Base-by-base conservation (phyloP, 2,329 filamentous ascomycete species). In the Colletotrichum sansevieriae region DNA sequence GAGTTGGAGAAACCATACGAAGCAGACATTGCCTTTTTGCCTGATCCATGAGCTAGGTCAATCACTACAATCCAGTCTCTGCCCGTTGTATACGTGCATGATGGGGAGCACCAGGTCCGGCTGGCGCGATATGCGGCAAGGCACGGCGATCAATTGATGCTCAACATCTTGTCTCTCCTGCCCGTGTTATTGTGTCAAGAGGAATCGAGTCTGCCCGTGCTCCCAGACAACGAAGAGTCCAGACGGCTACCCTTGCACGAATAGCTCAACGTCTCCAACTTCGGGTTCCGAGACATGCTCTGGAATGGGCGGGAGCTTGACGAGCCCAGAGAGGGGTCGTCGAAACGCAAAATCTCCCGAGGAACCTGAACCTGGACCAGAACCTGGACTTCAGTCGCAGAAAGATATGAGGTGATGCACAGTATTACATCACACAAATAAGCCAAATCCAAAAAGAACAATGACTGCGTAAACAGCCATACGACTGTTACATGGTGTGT, bases 1-100 rank as follows among this genome's bases (percentile, higher is more conserved):
- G 33, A 55, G 44, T 68, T 68, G 65, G 65, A 68, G 65, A 68
- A 68, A 60, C 46, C 54, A 47, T 39, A 64, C 18, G 46, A 59
- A 52, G 35, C 44, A 49, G 51, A 43, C 29, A 29, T 12, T 55
- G 20, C 41, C 56, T 35, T 12, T 15, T 35, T 18, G 18, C 6
- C 25, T 22, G 25, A 39, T 66, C 57, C 37, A 55, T 35, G 47
- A 63, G 29, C 35, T 5, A 39, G 37, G 46, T 52, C 12, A 11
- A 44, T 46, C 37, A 39, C 52, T 22, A 13, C 22, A 39, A 20
- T n/a, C 15, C 44, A 57, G 37, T 25, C 44, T 44, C 37, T 29
- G 54, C 7, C 22, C 44, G 41, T 44, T 18, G 20, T 57, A n/a
- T 29, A 25, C 10, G 6, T n/a, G 37, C 37, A 29, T 37, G 33